Conservation (phyloP, 768 basidiomycete genomes). For the Exidia glandulosa region DNA sequence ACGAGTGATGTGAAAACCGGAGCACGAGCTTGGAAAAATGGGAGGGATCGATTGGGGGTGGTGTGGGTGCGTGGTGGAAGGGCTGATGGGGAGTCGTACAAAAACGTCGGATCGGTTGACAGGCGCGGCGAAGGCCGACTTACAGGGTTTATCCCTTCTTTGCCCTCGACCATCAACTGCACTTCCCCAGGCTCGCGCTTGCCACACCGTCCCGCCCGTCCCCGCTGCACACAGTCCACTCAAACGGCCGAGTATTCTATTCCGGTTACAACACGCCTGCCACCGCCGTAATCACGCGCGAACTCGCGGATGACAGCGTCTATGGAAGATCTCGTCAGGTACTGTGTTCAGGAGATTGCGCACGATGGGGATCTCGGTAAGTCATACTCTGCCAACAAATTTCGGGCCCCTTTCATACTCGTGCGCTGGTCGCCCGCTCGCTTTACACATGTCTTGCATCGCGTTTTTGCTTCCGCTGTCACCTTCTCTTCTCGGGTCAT, state of each 20-base stretch:
- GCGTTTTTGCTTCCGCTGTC: background rate
- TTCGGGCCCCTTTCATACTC: background rate
- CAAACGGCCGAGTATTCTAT: background rate
- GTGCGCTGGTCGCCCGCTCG: background rate
- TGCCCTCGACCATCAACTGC: background rate
- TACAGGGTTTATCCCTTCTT: background rate
- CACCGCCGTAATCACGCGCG: background rate
- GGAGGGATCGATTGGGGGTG: background rate
- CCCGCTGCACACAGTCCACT: background rate
- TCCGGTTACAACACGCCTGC: background rate
- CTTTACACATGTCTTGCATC: background rate
- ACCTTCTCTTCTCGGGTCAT: background rate
- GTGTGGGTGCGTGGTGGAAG: background rate
- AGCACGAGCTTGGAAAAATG: background rate
- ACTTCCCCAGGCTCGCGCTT: too few relatives aligned
- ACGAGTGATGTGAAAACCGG: background rate
- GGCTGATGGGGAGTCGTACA: background rate
- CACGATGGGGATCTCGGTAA: background rate
- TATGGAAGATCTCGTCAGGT: background rate
- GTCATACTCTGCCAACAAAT: background rate
- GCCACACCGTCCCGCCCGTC: too few relatives aligned
- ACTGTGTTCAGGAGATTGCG: background rate
- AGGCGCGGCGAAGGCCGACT: background rate
- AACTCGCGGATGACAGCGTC: background rate
- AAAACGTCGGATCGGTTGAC: background rate